Evolutionary conservation across 2,329 filamentous ascomycete species (phyloP), one percentile per base, ranked within the genome.

Genomic region (Pleomassaria siparia): DNA sequence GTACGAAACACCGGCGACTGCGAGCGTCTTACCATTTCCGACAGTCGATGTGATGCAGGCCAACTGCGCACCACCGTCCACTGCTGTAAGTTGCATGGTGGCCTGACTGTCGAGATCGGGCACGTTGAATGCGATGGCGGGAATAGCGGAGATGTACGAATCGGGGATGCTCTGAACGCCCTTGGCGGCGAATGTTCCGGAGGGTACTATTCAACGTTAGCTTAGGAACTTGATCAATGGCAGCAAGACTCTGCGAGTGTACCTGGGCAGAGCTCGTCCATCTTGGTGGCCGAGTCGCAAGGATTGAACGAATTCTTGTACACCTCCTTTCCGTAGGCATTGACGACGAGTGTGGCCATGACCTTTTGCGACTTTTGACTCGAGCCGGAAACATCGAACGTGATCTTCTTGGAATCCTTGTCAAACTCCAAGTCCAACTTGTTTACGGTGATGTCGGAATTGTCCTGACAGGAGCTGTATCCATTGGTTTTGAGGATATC

Each of bases 71-170:
- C 78, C 79, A 4, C 74, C 76, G 25, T 86, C 82, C 30, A 82
- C 72, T 4, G 82, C 74, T 50, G 80, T 84, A 37, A 99, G 80
- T 65, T 89, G 76, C 54, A 99, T 76, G 36, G 85, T 94, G 26
- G 91, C 94, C 61, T 86, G 74, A 29, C 92, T 92, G 46, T 92
- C 86, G 58, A 99, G 87, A 67, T 99, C 91, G 41, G 94, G 94
- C 25, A 99, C 79, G 51, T 83, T 81, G 74, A 96, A 99, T 11
- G 92, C 92, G 56, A 99, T 95, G 2, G 83, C 75, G 1, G 94
- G 94, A 32, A 99, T 92, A 72, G 87, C 74, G 44, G 79, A 79
- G 46, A 89, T 84, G 64, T 85, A 92, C 51, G 84, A 64, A 0
- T 80, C 72, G 13, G 91, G 88, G 30, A 99, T 88, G 24, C 77